Evolutionary conservation across 2,329 filamentous ascomycete genomes (phyloP), one percentile per base, ranked within the genome.

Genomic region (Chaetomium olivaceum): DNA sequence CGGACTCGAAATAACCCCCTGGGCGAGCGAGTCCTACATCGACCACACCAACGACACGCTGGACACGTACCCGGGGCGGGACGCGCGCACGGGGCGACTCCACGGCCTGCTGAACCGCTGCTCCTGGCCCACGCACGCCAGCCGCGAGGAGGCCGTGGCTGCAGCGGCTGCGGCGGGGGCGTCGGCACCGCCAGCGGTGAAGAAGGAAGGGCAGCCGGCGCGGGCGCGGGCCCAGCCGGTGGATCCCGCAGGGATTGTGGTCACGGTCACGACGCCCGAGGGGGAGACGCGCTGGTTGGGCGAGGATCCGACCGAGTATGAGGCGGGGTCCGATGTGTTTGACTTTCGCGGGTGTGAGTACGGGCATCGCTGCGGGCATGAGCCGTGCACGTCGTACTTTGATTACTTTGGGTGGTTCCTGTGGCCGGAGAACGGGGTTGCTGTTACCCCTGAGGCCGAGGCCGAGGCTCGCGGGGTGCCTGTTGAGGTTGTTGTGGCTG

Each of bases 231-330:
- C 11, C 8, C 9, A 36, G 9, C 9, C 3, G 33, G 9, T 12
- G 6, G 12, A 12, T 3, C 33, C 9, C 3, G 33, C 33, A 9
- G 33, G 33, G 33, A 12, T 36, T 36, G 33, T 12, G 9, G 12
- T 36, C 12, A 12, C 11, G 9, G 8, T 67, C 5, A 62, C 54
- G 1, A 61, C 54, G 4, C n/a, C 36, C 2, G 59, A 63, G 39
- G 65, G 65, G 4, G 23, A 57, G 23, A 33, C 61, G 36, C 25
- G 9, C 1, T 63, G 62, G 62, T 23, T 65, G 9, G 62, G 62
- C 9, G 65, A 67, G 21, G 5, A 23, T 12, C 3, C 25, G 3
- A 6, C 25, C 0, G 23, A 12, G 43, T 61, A 48, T n/a, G 12
- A 8, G 4, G 48, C 57, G 6, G 58, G 50, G 4, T 61, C 54